Percentiles rank a stretch among this genome's conserved stretches.
These are phyloP conservation scores for Raphanus raphanistrum DNA, from an alignment of 345 rosid genomes.

Conservation along the genomic window DNA sequence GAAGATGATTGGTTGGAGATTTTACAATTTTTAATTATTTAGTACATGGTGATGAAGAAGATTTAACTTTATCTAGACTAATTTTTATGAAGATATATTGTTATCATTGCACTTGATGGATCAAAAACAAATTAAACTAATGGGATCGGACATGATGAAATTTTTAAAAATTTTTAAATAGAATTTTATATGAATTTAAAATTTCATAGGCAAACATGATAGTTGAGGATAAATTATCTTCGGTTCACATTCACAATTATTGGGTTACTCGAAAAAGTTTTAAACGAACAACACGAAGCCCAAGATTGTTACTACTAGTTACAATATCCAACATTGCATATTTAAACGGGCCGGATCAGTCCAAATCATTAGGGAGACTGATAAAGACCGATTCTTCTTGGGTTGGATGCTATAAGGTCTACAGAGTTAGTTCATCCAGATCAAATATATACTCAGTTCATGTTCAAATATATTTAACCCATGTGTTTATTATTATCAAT, in stretches of 20 bases:
- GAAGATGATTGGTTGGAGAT: constrained; percentile 1
- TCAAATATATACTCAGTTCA: not conserved
- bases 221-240: not conserved
- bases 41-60: no score
- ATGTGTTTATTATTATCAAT: no score
- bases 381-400: not conserved
- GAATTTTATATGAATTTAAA: not conserved
- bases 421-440: not conserved
- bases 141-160: no score
- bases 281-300: not conserved
- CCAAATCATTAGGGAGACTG: not conserved
- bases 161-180: not conserved
- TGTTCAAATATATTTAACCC: not conserved
- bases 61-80: no score
- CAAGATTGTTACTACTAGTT: not conserved
- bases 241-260: not conserved
- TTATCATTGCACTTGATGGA: no score
- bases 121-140: no score
- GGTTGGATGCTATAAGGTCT: not conserved
- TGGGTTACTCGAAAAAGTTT: not conserved
- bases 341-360: not conserved
- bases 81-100: no score
- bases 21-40: not conserved
- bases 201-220: not conserved
- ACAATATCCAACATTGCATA: not conserved